A percentile compares a stretch with the other conserved stretches of the same genome.
Conservation (phyloP, 106 monocot species). For the Apostasia ramifera region DNA sequence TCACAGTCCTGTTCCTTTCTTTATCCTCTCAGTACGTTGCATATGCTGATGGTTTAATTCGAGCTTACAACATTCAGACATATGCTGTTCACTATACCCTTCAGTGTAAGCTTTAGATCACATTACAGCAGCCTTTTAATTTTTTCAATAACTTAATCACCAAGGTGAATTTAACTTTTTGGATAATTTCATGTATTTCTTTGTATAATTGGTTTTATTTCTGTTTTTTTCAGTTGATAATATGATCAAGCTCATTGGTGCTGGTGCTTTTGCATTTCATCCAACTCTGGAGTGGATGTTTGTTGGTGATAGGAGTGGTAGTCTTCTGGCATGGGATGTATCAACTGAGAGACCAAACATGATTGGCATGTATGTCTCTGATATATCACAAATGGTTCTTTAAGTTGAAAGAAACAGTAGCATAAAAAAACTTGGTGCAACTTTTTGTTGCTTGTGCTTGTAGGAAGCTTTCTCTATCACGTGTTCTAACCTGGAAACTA, state of each 20-base stretch:
- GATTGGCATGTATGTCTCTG: conserved; percentile 87
- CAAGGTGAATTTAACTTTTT: conserved; percentile 3
- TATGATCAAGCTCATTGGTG: conserved; percentile 91
- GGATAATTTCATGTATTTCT: not conserved
- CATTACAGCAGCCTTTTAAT: conserved; percentile 1
- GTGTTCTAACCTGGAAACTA: not conserved
- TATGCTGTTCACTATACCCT: conserved; percentile 95
- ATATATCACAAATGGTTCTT: not conserved
- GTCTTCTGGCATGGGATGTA: conserved; percentile 98
- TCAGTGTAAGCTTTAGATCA: conserved; percentile 57
- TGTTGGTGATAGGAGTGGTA: conserved; percentile 84
- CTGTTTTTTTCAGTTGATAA: conserved; percentile 62
- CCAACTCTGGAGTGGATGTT: conserved; percentile 97
- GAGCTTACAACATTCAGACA: conserved; percentile 96
- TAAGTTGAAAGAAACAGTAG: not conserved
- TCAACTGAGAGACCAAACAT: conserved; percentile 92
- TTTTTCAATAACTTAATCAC: not conserved
- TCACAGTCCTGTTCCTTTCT: not conserved
- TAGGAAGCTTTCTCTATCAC: not conserved
- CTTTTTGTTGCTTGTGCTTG: not conserved
- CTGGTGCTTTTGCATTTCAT: conserved; percentile 94
- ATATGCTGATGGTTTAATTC: conserved; percentile 94
- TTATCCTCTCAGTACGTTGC: conserved; percentile 67
- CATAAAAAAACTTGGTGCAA: not conserved
- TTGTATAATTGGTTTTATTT: conserved; percentile 6